Percentiles rank a stretch among this genome's conserved stretches.
These are phyloP conservation scores for Pichia sorboxylosa DNA, from an alignment of 1,139 yeast species.

Conservation along the genomic window DNA sequence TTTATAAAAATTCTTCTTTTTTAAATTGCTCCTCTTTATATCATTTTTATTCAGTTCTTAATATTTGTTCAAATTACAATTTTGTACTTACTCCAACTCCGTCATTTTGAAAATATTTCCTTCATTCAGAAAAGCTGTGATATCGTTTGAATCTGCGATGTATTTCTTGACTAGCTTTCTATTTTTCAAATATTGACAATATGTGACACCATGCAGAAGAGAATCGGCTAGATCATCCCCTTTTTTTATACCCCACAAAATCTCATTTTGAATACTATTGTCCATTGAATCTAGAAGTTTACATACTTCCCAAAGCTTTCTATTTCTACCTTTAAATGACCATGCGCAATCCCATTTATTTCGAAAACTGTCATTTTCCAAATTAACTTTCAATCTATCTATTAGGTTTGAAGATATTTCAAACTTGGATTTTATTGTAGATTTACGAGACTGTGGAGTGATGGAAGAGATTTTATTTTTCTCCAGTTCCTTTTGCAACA, in stretches of 20 bases:
- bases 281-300: slow-evolving; percentile 12
- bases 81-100: too few relatives aligned
- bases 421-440: neutral
- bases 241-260: slow-evolving; percentile 25
- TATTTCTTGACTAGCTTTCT: slow-evolving; percentile 6
- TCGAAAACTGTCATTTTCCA: neutral
- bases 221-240: slow-evolving; percentile 55
- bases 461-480: neutral
- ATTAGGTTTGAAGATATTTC: slow-evolving; percentile 1
- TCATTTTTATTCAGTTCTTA: too few relatives aligned
- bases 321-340: slow-evolving; percentile 12
- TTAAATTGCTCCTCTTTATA: too few relatives aligned
- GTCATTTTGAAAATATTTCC: too few relatives aligned
- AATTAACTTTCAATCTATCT: neutral
- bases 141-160: neutral
- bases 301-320: slow-evolving; percentile 19
- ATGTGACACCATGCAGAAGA: slow-evolving; percentile 44
- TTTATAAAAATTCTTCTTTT: too few relatives aligned
- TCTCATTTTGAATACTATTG: slow-evolving; percentile 5
- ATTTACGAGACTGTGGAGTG: neutral
- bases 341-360: slow-evolving; percentile 9
- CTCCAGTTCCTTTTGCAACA: slow-evolving; percentile 1
- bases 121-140: neutral
- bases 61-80: too few relatives aligned
- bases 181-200: slow-evolving; percentile 37